phyloP scores from a whole-genome alignment of 2,329 filamentous ascomycete genomes.

The Daldinia sp. region DNA sequence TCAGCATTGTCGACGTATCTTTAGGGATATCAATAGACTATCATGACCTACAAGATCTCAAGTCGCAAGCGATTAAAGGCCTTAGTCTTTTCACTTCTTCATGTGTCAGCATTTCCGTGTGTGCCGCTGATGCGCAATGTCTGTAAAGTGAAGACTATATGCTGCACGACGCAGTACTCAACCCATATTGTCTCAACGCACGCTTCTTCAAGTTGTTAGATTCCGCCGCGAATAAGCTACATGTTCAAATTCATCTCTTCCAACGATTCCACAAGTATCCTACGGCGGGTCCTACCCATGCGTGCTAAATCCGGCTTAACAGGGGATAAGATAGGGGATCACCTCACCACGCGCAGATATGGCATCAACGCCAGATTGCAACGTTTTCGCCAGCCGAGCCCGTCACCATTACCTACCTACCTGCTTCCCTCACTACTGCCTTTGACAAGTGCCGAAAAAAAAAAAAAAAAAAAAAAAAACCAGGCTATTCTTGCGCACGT shows the following conservation, averaged over 20 bases:
- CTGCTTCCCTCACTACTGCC: background rate
- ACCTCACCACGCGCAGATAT: constrained; percentile 33
- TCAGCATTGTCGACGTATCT: too few species aligned
- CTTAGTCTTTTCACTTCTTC: too few species aligned
- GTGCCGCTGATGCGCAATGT: background rate
- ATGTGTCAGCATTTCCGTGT: too few species aligned
- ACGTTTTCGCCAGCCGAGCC: constrained; percentile 15
- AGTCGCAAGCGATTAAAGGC: too few species aligned
- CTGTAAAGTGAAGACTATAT: background rate
- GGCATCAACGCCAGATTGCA: constrained; percentile 36
- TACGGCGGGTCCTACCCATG: background rate
- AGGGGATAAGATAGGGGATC: constrained; percentile 15
- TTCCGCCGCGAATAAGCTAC: background rate
- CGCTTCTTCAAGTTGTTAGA: background rate
- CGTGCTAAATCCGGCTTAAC: background rate
- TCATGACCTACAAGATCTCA: too few species aligned
- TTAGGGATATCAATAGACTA: too few species aligned
- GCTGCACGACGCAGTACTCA: background rate
- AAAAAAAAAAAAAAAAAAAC: constrained; percentile 10
- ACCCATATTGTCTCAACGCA: too few species aligned
- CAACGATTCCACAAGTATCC: background rate
- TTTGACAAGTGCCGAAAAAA: constrained; percentile 6
- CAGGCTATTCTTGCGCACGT: constrained; percentile 15
- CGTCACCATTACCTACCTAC: background rate
- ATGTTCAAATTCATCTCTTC: background rate